Evolutionary conservation across 306 rosid species (phyloP).

Genomic region (Hippophae gyantsensis): DNA sequence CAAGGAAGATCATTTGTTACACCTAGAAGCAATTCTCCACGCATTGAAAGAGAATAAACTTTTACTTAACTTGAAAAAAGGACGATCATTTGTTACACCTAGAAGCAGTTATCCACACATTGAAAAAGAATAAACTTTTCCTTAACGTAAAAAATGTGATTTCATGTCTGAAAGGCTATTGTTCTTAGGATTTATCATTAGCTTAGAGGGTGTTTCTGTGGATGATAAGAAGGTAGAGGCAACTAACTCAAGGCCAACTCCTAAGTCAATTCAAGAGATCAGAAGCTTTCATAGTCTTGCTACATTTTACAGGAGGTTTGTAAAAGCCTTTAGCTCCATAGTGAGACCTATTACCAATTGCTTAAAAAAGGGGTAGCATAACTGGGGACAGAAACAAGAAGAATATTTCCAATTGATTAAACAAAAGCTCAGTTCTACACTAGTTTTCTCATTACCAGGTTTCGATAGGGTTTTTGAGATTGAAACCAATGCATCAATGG

Average conservation of each 20-base stretch:
- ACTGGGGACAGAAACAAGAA: neutral
- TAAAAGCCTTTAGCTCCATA: neutral
- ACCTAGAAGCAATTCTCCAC: neutral
- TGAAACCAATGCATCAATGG: neutral
- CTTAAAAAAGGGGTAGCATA: neutral
- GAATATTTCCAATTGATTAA: neutral
- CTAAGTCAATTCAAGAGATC: neutral
- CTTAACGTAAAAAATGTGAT: neutral
- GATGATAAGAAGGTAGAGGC: neutral
- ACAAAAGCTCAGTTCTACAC: neutral
- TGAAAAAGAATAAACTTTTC: neutral
- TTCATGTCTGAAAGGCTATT: neutral
- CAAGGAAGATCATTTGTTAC: neutral
- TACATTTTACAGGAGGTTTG: neutral
- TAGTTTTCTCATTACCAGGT: neutral
- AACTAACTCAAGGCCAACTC: neutral
- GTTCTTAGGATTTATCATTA: neutral
- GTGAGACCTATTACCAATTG: neutral
- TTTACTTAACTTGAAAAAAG: too few relatives aligned
- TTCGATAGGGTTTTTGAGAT: too few relatives aligned
- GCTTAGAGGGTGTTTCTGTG: neutral
- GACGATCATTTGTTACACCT: too few relatives aligned
- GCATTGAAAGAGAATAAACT: too few relatives aligned
- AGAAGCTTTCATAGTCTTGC: neutral
- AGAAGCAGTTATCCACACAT: neutral